Base-by-base conservation (phyloP, 2,329 filamentous ascomycete species). In the Neopestalotiopsis sp. region DNA sequence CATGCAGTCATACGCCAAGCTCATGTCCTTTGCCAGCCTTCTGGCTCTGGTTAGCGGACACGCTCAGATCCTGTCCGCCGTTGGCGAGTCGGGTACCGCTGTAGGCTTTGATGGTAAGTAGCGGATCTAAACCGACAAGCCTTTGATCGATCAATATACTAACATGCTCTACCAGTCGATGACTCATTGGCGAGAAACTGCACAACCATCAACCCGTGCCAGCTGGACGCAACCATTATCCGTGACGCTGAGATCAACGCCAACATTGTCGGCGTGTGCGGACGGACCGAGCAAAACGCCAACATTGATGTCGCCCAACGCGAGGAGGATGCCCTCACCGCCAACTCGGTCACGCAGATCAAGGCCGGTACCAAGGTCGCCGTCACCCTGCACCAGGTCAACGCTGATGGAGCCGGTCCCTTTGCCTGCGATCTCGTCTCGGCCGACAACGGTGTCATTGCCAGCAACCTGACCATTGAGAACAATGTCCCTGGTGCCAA, bases 171-270 rank as follows among this genome's bases (percentile, higher is more conserved):
- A 42, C n/a, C 70, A 85, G 85, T 91, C 70, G 84, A 88, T 73
- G 78, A 84, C 56, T 79, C 79, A 68, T 83, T 90, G 73, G 87
- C 90, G 34, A 85, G 90, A 71, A 89, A 91, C 77, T 90, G 89
- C 78, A 90, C 88, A 17, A 81, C 82, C 67, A 89, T 90, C 80
- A 89, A 84, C 76, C 89, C 90, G 24, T 91, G 90, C 82, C 89
- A 92, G 75, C 87, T 89, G 71, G 90, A 92, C 69, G 83, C 88
- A 12, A 90, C 88, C 66, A 85, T 91, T 74, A 91, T 92, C 78
- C 84, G 85, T 66, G 87, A 89, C 69, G 85, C 84, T 17, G 83
- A 89, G 80, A 85, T 88, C 73, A 70, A 72, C 6, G 79, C 81
- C 66, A 87, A 88, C 73, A 76, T 86, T 7, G 87, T 88, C 63